A percentile compares a stretch with the other conserved stretches of the same genome.
phyloP scores from a whole-genome alignment of 345 rosid species.

The Mangifera indica region DNA sequence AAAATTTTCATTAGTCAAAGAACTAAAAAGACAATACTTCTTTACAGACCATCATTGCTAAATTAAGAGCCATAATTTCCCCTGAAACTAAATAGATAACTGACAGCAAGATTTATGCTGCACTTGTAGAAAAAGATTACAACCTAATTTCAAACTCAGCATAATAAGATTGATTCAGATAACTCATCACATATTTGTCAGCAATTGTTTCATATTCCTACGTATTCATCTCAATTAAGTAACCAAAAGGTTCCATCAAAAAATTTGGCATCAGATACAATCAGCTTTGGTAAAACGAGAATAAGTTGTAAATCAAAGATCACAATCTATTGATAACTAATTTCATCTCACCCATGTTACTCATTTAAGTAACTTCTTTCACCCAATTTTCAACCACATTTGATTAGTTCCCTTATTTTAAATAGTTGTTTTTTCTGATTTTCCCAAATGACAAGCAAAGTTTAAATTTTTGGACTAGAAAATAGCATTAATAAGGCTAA shows the following conservation, averaged over 20 bases:
- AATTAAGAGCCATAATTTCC: neutral
- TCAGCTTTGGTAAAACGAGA: neutral
- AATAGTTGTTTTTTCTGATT: too few relatives aligned
- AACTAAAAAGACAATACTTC: too few relatives aligned
- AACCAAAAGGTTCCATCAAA: neutral
- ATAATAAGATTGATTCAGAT: neutral
- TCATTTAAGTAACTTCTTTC: too few relatives aligned
- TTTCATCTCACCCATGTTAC: too few relatives aligned
- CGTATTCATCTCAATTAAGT: conserved; percentile 3
- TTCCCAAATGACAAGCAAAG: too few relatives aligned
- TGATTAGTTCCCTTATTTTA: too few relatives aligned
- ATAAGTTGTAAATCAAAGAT: neutral
- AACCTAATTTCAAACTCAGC: neutral
- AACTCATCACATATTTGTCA: neutral
- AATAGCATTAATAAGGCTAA: too few relatives aligned
- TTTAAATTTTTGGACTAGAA: too few relatives aligned
- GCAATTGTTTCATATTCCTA: neutral
- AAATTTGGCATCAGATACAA: neutral
- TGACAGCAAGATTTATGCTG: neutral
- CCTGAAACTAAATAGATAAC: neutral
- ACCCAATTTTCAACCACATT: too few relatives aligned
- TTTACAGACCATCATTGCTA: too few relatives aligned
- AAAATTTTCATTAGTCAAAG: too few relatives aligned
- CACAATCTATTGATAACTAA: too few relatives aligned
- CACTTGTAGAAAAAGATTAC: neutral